Percentiles rank a stretch among this genome's conserved stretches.
These are phyloP conservation scores for Metschnikowia kofuensis DNA, from an alignment of 805 yeast genomes.

Conservation along the genomic window DNA sequence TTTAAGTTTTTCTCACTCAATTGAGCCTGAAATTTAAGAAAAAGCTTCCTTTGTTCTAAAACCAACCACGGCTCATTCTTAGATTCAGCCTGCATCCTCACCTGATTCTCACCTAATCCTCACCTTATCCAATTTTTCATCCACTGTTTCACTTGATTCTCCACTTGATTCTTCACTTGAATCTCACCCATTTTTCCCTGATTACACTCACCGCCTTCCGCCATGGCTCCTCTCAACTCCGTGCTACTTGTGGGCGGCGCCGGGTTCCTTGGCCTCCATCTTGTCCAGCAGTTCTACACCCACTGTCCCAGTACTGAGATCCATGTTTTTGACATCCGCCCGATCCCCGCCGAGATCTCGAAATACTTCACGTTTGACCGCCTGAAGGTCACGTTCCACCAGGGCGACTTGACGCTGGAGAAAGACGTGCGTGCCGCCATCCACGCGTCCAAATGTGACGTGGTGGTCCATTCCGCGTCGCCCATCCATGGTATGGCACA, in stretches of 20 bases:
- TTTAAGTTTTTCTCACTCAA: no score
- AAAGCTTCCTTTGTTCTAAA: no score
- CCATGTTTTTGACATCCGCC: constrained; percentile 88
- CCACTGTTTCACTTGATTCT: no score
- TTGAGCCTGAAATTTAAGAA: no score
- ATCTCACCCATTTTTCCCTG: no score
- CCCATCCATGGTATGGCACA: constrained; percentile 87
- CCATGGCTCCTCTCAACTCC: constrained; percentile 33
- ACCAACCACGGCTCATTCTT: no score
- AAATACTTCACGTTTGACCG: constrained; percentile 73
- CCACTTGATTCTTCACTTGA: no score
- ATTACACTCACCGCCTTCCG: neutral
- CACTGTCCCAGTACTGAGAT: constrained; percentile 65
- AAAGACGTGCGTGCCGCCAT: constrained; percentile 68
- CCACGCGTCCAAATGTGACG: constrained; percentile 54
- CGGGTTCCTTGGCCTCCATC: constrained; percentile 90
- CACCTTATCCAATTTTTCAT: no score
- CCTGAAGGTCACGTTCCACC: constrained; percentile 52
- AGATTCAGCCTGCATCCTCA: no score
- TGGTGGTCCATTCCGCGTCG: constrained; percentile 93
- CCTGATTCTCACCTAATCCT: no score
- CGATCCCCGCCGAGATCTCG: constrained; percentile 71
- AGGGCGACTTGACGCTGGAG: constrained; percentile 81
- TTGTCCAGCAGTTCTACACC: constrained; percentile 78
- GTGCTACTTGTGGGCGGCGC: constrained; percentile 93